Conservation (phyloP, 768 basidiomycete species). For the Lentinula boryana region DNA sequence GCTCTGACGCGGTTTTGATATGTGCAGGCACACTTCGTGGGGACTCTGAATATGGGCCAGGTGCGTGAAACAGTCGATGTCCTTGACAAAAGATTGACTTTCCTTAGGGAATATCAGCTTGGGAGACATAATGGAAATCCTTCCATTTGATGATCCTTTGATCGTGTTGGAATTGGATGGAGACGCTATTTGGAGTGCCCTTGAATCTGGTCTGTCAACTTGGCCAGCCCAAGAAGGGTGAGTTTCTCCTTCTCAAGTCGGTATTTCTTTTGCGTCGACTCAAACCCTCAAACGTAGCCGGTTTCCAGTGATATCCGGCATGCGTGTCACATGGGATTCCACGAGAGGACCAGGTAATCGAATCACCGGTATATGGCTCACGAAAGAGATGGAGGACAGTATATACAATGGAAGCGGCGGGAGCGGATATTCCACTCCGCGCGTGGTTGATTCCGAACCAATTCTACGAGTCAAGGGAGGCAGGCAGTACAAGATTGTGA, state of each 20-base stretch:
- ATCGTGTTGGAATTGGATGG: constrained; percentile 81
- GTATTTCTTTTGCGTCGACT: not conserved
- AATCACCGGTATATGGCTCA: constrained; percentile 65
- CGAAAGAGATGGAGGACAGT: constrained; percentile 32
- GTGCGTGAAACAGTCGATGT: constrained; percentile 26
- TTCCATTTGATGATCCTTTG: constrained; percentile 84
- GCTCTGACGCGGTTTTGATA: constrained; percentile 76
- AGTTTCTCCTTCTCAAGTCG: constrained; percentile 8
- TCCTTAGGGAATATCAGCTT: constrained; percentile 63
- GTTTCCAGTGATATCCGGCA: constrained; percentile 83
- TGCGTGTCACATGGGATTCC: constrained; percentile 86
- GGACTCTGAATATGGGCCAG: constrained; percentile 80
- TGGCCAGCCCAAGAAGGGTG: constrained; percentile 93
- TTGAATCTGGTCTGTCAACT: constrained; percentile 66
- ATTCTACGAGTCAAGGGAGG: constrained; percentile 49
- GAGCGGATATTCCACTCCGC: constrained; percentile 21
- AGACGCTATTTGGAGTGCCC: constrained; percentile 67
- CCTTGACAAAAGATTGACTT: constrained; percentile 4
- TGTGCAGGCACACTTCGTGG: constrained; percentile 83
- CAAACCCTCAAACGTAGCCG: constrained; percentile 41
- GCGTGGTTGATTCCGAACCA: constrained; percentile 41
- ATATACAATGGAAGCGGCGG: constrained; percentile 15
- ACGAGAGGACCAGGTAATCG: constrained; percentile 62
- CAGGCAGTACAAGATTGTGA: constrained; percentile 71
- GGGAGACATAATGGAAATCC: constrained; percentile 82